Evolutionary conservation across 2,329 filamentous ascomycete genomes (phyloP).

Genomic region (Coleophoma crateriformis): DNA sequence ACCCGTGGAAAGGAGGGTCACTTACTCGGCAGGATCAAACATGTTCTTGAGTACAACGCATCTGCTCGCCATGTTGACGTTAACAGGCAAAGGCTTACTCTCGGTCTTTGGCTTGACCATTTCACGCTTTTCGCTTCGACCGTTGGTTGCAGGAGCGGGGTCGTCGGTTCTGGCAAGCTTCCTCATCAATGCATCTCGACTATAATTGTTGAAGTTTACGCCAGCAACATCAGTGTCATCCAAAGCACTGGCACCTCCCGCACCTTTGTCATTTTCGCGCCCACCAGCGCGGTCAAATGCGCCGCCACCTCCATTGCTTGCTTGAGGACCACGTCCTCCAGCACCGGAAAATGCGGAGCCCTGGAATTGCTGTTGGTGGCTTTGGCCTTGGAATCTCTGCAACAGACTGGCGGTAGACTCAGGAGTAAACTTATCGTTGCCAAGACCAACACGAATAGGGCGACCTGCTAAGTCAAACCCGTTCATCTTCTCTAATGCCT

Average conservation of each 20-base stretch:
- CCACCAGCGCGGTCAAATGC: constrained; percentile 88
- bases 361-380: constrained; percentile 66
- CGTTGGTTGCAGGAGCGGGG: constrained; percentile 52
- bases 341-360: constrained; percentile 88
- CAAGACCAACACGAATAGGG: constrained; percentile 95
- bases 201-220: constrained; percentile 99
- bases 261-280: constrained; percentile 81
- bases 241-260: constrained; percentile 84
- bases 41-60: constrained; percentile 94
- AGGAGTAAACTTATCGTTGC: constrained; percentile 99
- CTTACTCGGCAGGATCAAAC: constrained; percentile 89
- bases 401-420: constrained; percentile 91
- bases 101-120: constrained; percentile 75
- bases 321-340: constrained; percentile 79
- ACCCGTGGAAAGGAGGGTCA: constrained; percentile 17
- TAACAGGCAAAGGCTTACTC: constrained; percentile 71
- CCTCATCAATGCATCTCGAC: constrained; percentile 95
- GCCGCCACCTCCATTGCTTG: constrained; percentile 59
- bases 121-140: constrained; percentile 56
- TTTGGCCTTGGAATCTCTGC: constrained; percentile 84
- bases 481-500: constrained; percentile 98
- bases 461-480: constrained; percentile 96
- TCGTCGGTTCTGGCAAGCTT: constrained; percentile 97
- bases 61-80: constrained; percentile 86
- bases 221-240: constrained; percentile 97